phyloP scores from a whole-genome alignment of 305 asterid species.

The Andrographis paniculata region DNA sequence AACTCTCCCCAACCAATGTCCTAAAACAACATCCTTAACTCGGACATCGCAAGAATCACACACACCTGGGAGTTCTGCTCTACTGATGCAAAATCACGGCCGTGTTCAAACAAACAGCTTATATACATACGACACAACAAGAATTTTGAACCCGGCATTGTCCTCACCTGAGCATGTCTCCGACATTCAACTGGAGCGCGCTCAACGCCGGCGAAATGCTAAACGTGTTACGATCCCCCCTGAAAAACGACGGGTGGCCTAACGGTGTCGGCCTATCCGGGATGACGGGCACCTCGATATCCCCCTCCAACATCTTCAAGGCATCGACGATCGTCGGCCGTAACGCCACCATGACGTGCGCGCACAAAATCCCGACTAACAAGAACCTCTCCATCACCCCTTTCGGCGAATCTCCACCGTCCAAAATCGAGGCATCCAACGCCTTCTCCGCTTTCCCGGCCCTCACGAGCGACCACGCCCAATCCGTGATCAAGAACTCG shows the following conservation, averaged over 20 bases:
- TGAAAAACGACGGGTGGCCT: conserved; percentile 51
- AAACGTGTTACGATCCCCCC: conserved; percentile 30
- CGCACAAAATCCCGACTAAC: conserved; percentile 67
- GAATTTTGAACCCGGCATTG: background rate
- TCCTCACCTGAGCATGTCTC: conserved; percentile 73
- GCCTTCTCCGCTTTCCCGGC: conserved; percentile 47
- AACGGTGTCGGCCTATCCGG: conserved; percentile 76
- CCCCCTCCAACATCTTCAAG: conserved; percentile 84
- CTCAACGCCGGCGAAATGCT: conserved; percentile 68
- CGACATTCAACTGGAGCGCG: conserved; percentile 34
- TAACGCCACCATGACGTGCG: conserved; percentile 81
- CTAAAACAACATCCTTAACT: too few relatives aligned
- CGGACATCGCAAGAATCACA: conserved; percentile 1
- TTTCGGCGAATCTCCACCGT: conserved; percentile 42
- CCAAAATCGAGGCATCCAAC: conserved; percentile 40
- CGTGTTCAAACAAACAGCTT: background rate
- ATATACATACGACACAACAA: conserved; percentile 7
- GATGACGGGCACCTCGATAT: conserved; percentile 60
- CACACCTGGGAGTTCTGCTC: conserved; percentile 2
- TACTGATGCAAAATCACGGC: background rate
- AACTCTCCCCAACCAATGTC: too few relatives aligned
- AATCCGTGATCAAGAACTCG: conserved; percentile 56
- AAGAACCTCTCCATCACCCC: conserved; percentile 70
- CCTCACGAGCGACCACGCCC: conserved; percentile 85
- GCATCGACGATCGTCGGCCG: conserved; percentile 82